Conservation (phyloP, 176 grass and related monocot species). For the Phoenix roebelenii region DNA sequence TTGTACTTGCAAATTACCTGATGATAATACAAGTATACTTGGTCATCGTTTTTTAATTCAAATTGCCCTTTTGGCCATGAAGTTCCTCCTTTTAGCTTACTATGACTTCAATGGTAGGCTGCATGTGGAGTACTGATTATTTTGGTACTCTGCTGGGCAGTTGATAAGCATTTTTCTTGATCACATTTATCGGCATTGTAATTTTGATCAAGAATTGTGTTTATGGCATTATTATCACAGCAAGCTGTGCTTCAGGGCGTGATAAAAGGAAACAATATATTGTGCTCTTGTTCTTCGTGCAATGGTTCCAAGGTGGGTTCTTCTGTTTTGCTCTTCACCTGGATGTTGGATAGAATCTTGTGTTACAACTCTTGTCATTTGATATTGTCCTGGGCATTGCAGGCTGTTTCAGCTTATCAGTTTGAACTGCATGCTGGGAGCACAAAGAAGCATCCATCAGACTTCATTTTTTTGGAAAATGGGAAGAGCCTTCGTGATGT, state of each 20-base stretch:
- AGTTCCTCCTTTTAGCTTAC: too few relatives aligned
- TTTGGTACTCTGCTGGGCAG: too few relatives aligned
- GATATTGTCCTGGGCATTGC: slow-evolving; percentile 13
- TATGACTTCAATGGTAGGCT: too few relatives aligned
- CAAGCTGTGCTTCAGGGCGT: slow-evolving; percentile 52
- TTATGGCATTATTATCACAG: slow-evolving; percentile 32
- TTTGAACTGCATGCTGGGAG: slow-evolving; percentile 79
- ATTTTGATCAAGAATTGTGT: slow-evolving; percentile 14
- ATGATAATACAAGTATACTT: too few relatives aligned
- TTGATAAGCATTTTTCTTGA: too few relatives aligned
- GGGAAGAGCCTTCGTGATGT: slow-evolving; percentile 60
- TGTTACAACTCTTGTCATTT: slow-evolving; percentile 11
- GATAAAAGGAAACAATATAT: slow-evolving; percentile 50
- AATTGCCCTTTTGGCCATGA: too few relatives aligned
- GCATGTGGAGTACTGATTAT: too few relatives aligned
- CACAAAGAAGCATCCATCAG: slow-evolving; percentile 64
- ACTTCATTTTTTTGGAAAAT: slow-evolving; percentile 57
- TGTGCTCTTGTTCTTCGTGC: slow-evolving; percentile 49
- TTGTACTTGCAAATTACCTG: neutral
- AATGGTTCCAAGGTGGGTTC: slow-evolving; percentile 52
- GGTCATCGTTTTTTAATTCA: too few relatives aligned
- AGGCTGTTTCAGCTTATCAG: slow-evolving; percentile 50
- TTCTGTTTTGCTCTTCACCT: slow-evolving; percentile 1
- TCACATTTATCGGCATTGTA: neutral
- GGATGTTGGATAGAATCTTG: slow-evolving; percentile 7